Conservation (phyloP, 805 yeast species). For the Yamadazyma sp. region DNA sequence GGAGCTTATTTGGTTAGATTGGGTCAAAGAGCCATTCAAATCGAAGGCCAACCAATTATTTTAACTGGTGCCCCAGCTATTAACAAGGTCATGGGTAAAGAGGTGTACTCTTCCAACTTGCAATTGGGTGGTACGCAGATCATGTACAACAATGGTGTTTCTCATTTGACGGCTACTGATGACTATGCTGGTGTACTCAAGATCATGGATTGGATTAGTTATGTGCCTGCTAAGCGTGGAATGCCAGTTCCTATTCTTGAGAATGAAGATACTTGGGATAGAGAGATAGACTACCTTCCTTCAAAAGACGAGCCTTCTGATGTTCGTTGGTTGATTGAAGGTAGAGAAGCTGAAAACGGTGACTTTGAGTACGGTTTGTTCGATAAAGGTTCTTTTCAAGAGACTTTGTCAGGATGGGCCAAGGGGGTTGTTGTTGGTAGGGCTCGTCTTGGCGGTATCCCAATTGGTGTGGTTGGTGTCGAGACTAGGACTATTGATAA, state of each 20-base stretch:
- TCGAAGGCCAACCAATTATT: conserved; percentile 97
- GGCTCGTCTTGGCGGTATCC: conserved; percentile 98
- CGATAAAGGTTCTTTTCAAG: conserved; percentile 91
- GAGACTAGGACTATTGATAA: conserved; percentile 91
- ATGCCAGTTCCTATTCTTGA: conserved; percentile 89
- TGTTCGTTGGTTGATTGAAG: conserved; percentile 92
- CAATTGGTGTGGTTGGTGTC: conserved; percentile 96
- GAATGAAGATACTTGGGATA: conserved; percentile 86
- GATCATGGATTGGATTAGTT: conserved; percentile 94
- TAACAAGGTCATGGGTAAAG: conserved; percentile 94
- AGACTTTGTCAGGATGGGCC: conserved; percentile 98
- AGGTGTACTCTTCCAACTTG: conserved; percentile 93
- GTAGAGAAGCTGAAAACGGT: conserved; percentile 68
- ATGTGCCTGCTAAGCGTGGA: conserved; percentile 86
- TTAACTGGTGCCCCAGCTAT: conserved; percentile 99
- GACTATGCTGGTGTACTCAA: conserved; percentile 95
- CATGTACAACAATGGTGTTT: conserved; percentile 97
- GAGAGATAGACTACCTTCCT: conserved; percentile 84
- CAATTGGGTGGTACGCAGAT: conserved; percentile 99
- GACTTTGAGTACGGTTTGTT: conserved; percentile 84
- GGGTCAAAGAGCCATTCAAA: conserved; percentile 98
- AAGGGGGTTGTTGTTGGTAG: conserved; percentile 98
- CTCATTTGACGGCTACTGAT: conserved; percentile 95
- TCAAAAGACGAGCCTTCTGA: conserved; percentile 72
- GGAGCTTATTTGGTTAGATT: conserved; percentile 98